Conservation (phyloP, 805 yeast species). For the Cyberlindnera xylosilytica region DNA sequence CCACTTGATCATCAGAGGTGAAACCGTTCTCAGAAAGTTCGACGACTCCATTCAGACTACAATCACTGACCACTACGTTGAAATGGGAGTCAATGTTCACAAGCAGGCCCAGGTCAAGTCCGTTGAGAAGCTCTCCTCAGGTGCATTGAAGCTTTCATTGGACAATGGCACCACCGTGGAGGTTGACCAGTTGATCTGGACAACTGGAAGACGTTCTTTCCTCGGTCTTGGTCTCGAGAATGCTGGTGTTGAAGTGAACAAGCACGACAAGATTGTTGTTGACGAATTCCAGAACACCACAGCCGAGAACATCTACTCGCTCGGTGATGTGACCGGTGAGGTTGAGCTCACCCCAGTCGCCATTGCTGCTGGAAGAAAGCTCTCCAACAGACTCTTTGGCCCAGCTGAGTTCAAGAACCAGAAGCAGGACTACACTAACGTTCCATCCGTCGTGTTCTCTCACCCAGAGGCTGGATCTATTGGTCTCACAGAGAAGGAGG, state of each 20-base stretch:
- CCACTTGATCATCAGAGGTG: slow-evolving; percentile 86
- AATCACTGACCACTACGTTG: slow-evolving; percentile 74
- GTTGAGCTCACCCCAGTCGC: slow-evolving; percentile 98
- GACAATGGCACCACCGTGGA: slow-evolving; percentile 39
- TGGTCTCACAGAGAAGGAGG: slow-evolving; percentile 81
- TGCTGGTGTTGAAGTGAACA: slow-evolving; percentile 65
- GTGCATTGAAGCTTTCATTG: slow-evolving; percentile 47
- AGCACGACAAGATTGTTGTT: slow-evolving; percentile 61
- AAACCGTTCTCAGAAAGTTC: slow-evolving; percentile 83
- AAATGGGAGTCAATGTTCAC: slow-evolving; percentile 79
- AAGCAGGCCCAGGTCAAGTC: slow-evolving; percentile 53
- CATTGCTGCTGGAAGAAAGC: slow-evolving; percentile 94
- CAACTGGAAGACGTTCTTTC: slow-evolving; percentile 84
- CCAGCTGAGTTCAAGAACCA: slow-evolving; percentile 63
- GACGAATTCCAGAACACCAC: slow-evolving; percentile 88
- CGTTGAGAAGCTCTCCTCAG: slow-evolving; percentile 46
- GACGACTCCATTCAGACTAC: slow-evolving; percentile 78
- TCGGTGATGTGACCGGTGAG: slow-evolving; percentile 93
- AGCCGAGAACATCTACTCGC: slow-evolving; percentile 67
- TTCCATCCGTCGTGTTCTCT: slow-evolving; percentile 95
- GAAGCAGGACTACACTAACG: slow-evolving; percentile 80
- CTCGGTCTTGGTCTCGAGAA: slow-evolving; percentile 72
- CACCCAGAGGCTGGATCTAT: slow-evolving; percentile 98
- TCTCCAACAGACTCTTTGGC: slow-evolving; percentile 90
- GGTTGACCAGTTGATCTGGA: slow-evolving; percentile 88